Conservation (phyloP, 345 rosid genomes). For the Eucalyptus rudis region DNA sequence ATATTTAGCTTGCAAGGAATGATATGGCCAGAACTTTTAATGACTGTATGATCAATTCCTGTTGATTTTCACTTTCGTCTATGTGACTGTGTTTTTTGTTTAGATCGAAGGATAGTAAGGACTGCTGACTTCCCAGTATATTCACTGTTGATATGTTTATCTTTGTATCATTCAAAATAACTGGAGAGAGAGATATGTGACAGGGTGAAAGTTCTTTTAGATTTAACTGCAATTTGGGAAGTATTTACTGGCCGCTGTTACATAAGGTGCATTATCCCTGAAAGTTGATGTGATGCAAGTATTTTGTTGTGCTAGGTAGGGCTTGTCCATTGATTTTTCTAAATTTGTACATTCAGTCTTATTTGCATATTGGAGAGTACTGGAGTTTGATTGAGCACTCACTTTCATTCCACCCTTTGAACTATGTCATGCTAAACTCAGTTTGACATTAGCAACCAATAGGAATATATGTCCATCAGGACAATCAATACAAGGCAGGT, state of each 20-base stretch:
- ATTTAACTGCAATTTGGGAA: background rate
- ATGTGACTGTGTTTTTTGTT: background rate
- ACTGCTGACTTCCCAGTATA: background rate
- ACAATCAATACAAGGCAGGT: background rate
- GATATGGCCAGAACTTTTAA: background rate
- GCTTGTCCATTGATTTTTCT: background rate
- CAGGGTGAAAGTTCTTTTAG: background rate
- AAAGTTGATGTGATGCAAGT: background rate
- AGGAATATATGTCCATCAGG: background rate
- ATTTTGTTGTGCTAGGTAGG: background rate
- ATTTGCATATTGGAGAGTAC: background rate
- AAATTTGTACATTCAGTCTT: background rate
- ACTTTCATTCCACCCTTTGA: background rate
- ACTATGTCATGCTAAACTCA: background rate
- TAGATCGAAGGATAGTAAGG: background rate
- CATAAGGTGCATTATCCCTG: background rate
- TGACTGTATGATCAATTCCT: background rate
- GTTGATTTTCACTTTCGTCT: background rate
- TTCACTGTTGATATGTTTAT: background rate
- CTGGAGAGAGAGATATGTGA: background rate
- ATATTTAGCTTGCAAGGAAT: background rate
- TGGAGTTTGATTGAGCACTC: background rate
- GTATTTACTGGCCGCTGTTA: background rate
- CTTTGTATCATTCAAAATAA: background rate
- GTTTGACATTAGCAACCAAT: background rate